Percentiles rank a stretch among this genome's conserved stretches.
Conservation (phyloP, 2,329 filamentous ascomycete species). For the Claviceps cyperi region DNA sequence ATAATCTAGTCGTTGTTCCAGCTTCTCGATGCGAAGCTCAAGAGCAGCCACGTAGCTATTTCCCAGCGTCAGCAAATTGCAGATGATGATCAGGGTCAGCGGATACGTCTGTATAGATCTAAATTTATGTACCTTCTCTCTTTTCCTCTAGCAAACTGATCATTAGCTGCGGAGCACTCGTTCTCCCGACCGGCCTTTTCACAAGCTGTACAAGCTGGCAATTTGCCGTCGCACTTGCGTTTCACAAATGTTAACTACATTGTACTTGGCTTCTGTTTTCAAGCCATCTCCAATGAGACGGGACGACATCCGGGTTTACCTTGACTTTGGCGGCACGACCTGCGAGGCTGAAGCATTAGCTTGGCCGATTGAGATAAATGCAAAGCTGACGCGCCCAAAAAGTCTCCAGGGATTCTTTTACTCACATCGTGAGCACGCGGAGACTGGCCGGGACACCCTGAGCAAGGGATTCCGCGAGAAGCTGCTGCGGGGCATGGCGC, state of each 20-base stretch:
- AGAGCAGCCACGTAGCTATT: conserved; percentile 78
- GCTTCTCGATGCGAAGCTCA: conserved; percentile 78
- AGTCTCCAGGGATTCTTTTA: conserved; percentile 3
- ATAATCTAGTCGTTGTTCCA: conserved; percentile 64
- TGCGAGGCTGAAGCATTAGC: conserved; percentile 12
- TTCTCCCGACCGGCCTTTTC: conserved; percentile 76
- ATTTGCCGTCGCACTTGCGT: conserved; percentile 73
- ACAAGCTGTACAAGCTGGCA: conserved; percentile 89
- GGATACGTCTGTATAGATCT: conserved; percentile 5
- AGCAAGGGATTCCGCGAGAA: conserved; percentile 44
- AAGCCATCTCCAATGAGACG: not conserved
- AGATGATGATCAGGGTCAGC: not conserved
- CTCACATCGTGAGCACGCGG: conserved; percentile 63
- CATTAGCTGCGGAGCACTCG: conserved; percentile 87
- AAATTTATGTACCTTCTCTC: conserved; percentile 53
- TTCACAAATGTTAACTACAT: not conserved
- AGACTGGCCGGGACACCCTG: conserved; percentile 64
- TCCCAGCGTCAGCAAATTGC: not conserved
- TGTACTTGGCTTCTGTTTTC: not conserved
- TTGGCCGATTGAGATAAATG: not conserved
- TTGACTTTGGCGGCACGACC: conserved; percentile 87
- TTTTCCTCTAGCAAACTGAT: conserved; percentile 90
- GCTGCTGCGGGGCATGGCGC: conserved; percentile 30
- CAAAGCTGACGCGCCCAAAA: not conserved
- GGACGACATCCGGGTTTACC: conserved; percentile 26